A percentile compares a stretch with the other conserved stretches of the same genome.
Evolutionary conservation across 768 basidiomycete genomes (phyloP).

Genomic region (Pleurotus ostreatus): DNA sequence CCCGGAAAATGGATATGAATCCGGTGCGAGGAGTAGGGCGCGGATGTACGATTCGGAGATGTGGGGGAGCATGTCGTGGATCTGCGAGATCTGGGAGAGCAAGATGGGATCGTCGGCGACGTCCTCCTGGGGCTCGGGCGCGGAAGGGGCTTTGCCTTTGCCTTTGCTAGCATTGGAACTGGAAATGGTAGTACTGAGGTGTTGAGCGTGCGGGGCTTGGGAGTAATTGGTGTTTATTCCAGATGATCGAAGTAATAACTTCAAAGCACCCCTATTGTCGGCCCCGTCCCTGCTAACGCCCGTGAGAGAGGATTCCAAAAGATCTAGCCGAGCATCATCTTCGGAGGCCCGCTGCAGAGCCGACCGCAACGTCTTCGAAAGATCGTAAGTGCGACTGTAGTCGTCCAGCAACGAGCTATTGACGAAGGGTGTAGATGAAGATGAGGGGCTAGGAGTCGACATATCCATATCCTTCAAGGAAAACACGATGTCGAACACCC

Average conservation of each 20-base stretch:
- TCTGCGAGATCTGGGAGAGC: slow-evolving; percentile 59
- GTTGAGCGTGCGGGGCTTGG: background rate
- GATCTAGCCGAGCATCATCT: slow-evolving; percentile 55
- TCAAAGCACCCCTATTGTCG: slow-evolving; percentile 53
- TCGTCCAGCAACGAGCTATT: slow-evolving; percentile 66
- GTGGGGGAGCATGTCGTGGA: slow-evolving; percentile 75
- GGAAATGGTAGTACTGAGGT: background rate
- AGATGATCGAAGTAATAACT: slow-evolving; percentile 59
- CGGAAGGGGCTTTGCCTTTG: slow-evolving; percentile 35
- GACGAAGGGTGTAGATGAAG: slow-evolving; percentile 50
- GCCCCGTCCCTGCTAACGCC: slow-evolving; percentile 29
- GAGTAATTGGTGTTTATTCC: slow-evolving; percentile 30
- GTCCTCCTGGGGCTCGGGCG: slow-evolving; percentile 10
- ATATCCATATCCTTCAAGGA: slow-evolving; percentile 44
- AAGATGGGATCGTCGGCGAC: slow-evolving; percentile 35
- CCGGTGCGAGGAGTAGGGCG: slow-evolving; percentile 42
- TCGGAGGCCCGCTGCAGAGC: slow-evolving; percentile 41
- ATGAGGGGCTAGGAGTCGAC: slow-evolving; percentile 17
- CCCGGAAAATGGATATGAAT: slow-evolving; percentile 43
- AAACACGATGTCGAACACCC: slow-evolving; percentile 55
- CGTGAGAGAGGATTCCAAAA: slow-evolving; percentile 49
- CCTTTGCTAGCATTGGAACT: slow-evolving; percentile 27
- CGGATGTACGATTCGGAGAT: slow-evolving; percentile 52
- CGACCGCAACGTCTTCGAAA: slow-evolving; percentile 45
- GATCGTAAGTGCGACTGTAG: slow-evolving; percentile 65